Evolutionary conservation across 2,329 filamentous ascomycete genomes (phyloP).

Genomic region (Alternaria sp.): DNA sequence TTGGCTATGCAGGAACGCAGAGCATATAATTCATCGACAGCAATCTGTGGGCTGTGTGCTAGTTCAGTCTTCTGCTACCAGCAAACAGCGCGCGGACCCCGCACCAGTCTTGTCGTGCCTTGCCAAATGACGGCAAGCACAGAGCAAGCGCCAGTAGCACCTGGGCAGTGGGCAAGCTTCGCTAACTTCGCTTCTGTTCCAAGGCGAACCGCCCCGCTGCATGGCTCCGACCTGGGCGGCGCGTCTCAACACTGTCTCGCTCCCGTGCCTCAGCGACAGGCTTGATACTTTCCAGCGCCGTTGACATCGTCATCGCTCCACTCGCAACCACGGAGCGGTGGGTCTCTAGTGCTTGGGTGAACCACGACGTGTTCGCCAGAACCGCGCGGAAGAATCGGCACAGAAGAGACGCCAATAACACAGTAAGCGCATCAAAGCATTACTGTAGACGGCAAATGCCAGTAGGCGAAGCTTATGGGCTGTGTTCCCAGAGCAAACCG

Average conservation of each 20-base stretch:
- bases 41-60: neutral
- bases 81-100: neutral
- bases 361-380: neutral
- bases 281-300: conserved; percentile 3
- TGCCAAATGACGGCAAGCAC: conserved; percentile 4
- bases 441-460: neutral
- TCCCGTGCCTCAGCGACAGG: conserved; percentile 2
- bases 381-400: conserved; percentile 1
- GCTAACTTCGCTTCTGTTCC: neutral
- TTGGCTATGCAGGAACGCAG: conserved; percentile 13
- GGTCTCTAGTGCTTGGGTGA: neutral
- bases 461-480: neutral
- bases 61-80: neutral
- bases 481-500: neutral
- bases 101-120: neutral
- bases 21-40: neutral
- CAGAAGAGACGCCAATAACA: neutral
- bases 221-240: conserved; percentile 9
- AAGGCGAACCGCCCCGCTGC: conserved; percentile 20
- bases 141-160: conserved; percentile 11
- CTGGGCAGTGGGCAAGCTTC: neutral
- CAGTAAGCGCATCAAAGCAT: neutral
- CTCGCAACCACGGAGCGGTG: conserved; percentile 1
- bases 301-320: conserved; percentile 11
- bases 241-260: conserved; percentile 17